Evolutionary conservation across 2,329 filamentous ascomycete genomes (phyloP).

Genomic region (Alternaria longipes): DNA sequence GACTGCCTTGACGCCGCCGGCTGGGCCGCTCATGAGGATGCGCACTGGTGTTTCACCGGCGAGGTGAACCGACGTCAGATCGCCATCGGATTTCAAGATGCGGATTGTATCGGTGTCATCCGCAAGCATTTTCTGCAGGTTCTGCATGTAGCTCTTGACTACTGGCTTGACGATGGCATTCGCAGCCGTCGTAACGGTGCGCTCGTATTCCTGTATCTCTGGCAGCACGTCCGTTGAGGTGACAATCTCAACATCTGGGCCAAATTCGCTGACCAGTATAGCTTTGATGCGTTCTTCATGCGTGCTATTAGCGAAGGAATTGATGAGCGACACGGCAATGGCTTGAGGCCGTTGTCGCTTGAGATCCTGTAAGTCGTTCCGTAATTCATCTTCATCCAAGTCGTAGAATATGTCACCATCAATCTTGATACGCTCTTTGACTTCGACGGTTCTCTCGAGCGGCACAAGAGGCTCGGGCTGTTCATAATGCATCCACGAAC

Average conservation of each 20-base stretch:
- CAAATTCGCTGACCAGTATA: constrained; percentile 56
- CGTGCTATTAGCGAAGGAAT: constrained; percentile 57
- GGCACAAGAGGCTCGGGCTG: constrained; percentile 61
- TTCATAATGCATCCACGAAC: constrained; percentile 60
- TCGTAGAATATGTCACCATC: constrained; percentile 53
- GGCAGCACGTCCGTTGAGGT: constrained; percentile 58
- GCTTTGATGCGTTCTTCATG: constrained; percentile 55
- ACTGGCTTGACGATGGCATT: constrained; percentile 61
- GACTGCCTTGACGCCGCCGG: constrained; percentile 61
- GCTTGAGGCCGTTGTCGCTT: constrained; percentile 56
- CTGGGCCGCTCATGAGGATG: constrained; percentile 61
- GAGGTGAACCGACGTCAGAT: constrained; percentile 57
- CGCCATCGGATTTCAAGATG: constrained; percentile 61
- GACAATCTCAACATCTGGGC: constrained; percentile 55
- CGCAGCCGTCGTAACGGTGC: constrained; percentile 59
- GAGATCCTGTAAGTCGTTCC: constrained; percentile 51
- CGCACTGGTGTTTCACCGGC: constrained; percentile 60
- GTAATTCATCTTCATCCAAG: constrained; percentile 53
- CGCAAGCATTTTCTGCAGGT: constrained; percentile 52
- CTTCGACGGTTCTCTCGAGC: constrained; percentile 59
- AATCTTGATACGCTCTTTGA: constrained; percentile 56
- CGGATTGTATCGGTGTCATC: constrained; percentile 57
- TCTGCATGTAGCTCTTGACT: constrained; percentile 57
- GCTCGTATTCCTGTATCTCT: constrained; percentile 61
- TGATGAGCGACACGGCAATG: constrained; percentile 58